A percentile compares a stretch with the other conserved stretches of the same genome.
Evolutionary conservation across 2,329 filamentous ascomycete genomes (phyloP).

Genomic region (Gaeumannomyces sp.): DNA sequence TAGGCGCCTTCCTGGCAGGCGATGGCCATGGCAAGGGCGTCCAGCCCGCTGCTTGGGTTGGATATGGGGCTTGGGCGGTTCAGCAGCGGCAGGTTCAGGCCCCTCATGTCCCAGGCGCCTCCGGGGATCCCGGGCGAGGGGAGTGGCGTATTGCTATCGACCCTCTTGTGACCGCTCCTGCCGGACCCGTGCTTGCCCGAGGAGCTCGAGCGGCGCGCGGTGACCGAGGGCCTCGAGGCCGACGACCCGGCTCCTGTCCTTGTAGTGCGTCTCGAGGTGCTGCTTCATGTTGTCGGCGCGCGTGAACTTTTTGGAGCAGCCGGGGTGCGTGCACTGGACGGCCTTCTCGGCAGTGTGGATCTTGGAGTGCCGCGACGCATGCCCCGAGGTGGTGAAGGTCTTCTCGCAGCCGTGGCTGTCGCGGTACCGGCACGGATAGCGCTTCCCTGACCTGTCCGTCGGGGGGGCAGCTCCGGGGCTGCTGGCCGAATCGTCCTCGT

Average conservation of each 20-base stretch:
- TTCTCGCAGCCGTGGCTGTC: constrained; percentile 68
- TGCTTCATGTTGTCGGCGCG: constrained; percentile 86
- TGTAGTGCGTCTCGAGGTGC: constrained; percentile 71
- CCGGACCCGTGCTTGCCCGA: constrained; percentile 21
- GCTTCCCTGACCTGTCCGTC: constrained; percentile 49
- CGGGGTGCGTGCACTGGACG: constrained; percentile 59
- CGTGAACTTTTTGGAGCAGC: constrained; percentile 75
- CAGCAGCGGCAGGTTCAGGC: constrained; percentile 37
- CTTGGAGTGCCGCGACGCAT: constrained; percentile 79
- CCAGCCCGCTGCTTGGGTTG: constrained; percentile 46
- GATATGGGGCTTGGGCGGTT: constrained; percentile 35
- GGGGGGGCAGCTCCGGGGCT: constrained; percentile 22
- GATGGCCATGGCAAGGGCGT: constrained; percentile 48
- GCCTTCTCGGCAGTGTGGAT: constrained; percentile 79
- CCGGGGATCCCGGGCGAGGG: constrained; percentile 27
- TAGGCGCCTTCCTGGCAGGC: constrained; percentile 41
- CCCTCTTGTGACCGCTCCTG: constrained; percentile 14
- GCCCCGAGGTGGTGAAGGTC: constrained; percentile 78
- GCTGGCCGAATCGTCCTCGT: constrained; percentile 43
- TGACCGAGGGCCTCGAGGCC: constrained; percentile 21
- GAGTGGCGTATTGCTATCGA: constrained; percentile 24
- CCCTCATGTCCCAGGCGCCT: constrained; percentile 41
- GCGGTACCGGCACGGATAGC: constrained; percentile 68
- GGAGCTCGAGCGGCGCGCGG: constrained; percentile 19
- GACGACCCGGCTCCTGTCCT: constrained; percentile 47